Conservation (phyloP, 495 filamentous ascomycete species). For the Aspergillus cristatus region DNA sequence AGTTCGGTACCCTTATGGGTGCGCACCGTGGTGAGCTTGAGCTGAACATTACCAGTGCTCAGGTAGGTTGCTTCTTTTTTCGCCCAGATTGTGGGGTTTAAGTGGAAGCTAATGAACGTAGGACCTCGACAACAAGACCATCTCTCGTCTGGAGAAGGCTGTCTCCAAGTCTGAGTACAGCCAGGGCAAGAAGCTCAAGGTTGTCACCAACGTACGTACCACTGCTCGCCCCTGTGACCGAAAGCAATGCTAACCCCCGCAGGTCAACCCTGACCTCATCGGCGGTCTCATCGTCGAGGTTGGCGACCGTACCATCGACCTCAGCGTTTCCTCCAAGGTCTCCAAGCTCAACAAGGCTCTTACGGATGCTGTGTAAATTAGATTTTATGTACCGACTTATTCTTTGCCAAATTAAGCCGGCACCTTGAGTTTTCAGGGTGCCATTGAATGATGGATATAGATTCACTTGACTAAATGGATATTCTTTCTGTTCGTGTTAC, state of each 20-base stretch:
- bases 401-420: neutral
- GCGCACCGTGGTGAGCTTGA: conserved; percentile 89
- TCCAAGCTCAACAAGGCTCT: conserved; percentile 99
- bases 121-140: conserved; percentile 80
- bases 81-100: neutral
- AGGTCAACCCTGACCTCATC: conserved; percentile 91
- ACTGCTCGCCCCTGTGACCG: neutral
- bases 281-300: conserved; percentile 94
- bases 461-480: too few species aligned
- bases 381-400: conserved; percentile 4
- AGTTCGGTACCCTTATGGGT: conserved; percentile 80
- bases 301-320: conserved; percentile 95
- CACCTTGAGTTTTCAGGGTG: neutral
- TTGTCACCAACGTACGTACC: conserved; percentile 69
- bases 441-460: too few species aligned
- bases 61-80: conserved; percentile 53
- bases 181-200: conserved; percentile 94
- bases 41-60: conserved; percentile 78
- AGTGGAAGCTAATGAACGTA: conserved; percentile 24
- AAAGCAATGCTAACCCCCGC: conserved; percentile 2
- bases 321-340: conserved; percentile 90
- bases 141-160: conserved; percentile 75
- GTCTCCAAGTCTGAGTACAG: conserved; percentile 84
- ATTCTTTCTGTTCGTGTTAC: too few species aligned
- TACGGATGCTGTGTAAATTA: conserved; percentile 83